Conservation (phyloP, 805 yeast genomes). For the Scheffersomyces ergatensis region DNA sequence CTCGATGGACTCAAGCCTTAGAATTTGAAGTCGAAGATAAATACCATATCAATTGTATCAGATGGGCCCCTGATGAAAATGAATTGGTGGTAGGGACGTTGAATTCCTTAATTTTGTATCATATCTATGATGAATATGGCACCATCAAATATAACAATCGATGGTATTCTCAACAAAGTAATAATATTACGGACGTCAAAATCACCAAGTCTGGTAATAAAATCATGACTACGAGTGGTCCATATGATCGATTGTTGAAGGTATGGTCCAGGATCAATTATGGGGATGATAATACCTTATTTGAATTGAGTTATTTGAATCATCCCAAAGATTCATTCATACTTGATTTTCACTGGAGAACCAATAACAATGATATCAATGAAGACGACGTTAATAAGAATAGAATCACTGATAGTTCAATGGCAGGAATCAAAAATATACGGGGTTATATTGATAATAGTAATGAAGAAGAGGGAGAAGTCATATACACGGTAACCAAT, state of each 20-base stretch:
- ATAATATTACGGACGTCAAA: conserved; percentile 54
- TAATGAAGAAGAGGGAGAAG: conserved; percentile 31
- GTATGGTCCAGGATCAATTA: conserved; percentile 76
- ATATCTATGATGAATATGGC: conserved; percentile 47
- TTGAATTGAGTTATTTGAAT: conserved; percentile 67
- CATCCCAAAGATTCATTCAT: conserved; percentile 54
- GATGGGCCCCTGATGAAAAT: conserved; percentile 51
- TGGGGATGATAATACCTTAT: conserved; percentile 54
- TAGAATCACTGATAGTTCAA: conserved; percentile 17
- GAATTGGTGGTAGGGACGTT: conserved; percentile 66
- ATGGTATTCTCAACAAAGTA: conserved; percentile 57
- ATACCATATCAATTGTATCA: conserved; percentile 35
- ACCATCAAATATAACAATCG: conserved; percentile 26
- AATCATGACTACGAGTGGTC: conserved; percentile 59
- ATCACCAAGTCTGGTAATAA: conserved; percentile 68
- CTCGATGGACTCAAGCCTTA: conserved; percentile 44
- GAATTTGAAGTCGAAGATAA: conserved; percentile 14
- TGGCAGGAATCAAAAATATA: conserved; percentile 36
- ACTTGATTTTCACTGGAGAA: conserved; percentile 58
- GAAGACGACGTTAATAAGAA: neutral
- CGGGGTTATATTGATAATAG: conserved; percentile 27
- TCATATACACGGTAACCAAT: conserved; percentile 60
- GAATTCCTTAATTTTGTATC: conserved; percentile 51
- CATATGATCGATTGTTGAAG: conserved; percentile 65
- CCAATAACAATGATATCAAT: conserved; percentile 5